Percentiles rank a stretch among this genome's conserved stretches.
Conservation (phyloP, 345 rosid species). For the Euphorbia lathyris region DNA sequence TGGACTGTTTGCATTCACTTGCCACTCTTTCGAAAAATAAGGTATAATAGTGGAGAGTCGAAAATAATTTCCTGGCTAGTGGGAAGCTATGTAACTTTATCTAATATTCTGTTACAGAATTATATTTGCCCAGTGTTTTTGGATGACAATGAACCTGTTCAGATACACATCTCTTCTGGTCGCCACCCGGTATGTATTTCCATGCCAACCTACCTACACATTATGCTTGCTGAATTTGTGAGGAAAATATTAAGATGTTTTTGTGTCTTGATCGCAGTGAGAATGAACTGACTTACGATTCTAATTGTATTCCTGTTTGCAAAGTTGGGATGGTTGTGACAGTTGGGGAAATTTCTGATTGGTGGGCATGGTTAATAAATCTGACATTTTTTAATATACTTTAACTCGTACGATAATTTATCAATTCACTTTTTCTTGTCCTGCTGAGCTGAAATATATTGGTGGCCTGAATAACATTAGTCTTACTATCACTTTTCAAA, state of each 20-base stretch:
- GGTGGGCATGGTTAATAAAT: neutral
- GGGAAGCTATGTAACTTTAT: conserved; percentile 14
- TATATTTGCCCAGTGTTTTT: conserved; percentile 67
- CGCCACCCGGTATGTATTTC: conserved; percentile 75
- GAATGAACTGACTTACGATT: neutral
- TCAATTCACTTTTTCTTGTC: neutral
- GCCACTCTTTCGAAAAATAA: conserved; percentile 78
- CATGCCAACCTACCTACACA: neutral
- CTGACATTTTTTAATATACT: neutral
- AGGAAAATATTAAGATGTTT: neutral
- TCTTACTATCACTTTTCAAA: neutral
- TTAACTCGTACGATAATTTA: neutral
- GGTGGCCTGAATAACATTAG: neutral
- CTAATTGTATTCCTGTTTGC: neutral
- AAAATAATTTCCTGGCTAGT: neutral
- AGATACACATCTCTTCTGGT: conserved; percentile 67
- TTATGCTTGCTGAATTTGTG: neutral
- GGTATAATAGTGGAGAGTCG: conserved; percentile 34
- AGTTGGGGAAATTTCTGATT: neutral
- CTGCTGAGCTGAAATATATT: neutral
- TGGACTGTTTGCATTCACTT: conserved; percentile 88
- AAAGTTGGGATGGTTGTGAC: neutral
- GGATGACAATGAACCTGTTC: conserved; percentile 63
- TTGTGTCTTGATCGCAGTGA: neutral
- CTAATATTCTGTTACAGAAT: conserved; percentile 45